Evolutionary conservation across 129 eudicot genomes (phyloP), one percentile per base, ranked within the genome.

Genomic region (Ambrosia artemisiifolia): DNA sequence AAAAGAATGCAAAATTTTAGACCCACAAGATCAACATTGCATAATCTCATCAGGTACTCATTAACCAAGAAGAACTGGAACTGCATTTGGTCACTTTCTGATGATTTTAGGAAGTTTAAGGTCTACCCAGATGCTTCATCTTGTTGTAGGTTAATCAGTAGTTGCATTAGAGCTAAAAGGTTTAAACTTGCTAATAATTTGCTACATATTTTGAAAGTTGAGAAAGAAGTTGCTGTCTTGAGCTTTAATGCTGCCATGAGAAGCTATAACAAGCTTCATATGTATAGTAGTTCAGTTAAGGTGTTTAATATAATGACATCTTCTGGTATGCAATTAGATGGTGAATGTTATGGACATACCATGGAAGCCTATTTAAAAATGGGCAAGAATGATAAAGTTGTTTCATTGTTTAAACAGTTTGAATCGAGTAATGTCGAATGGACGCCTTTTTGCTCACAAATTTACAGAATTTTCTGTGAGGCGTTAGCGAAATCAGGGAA

Each of bases 191-290:
- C 80, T 53, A 69, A 84, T 75, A 70, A 65, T 54, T 65, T 90
- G 33, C 79, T 94, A 14, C 74, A 84, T 7, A 38, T 85, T 44
- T 74, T 86, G 20, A 77, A 71, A 76, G 12, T 11, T 38, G 86
- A 86, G 57, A 53, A 72, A 75, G 78, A 75, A 42, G 75, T 85
- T 67, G 85, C 90, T 46, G 78, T 82, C 75, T 69, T 69, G 66
- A 89, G 86, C 30, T 84, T 84, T 46, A 87, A 85, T 72, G 65
- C 89, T 3, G 97, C 98, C 17, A 83, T 94, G 85, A 86, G 80
- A 79, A 88, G 93, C 50, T 94, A 80, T 79, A 94, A 94, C 57
- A 87, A 90, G 86, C 80, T 94, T 82, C 98, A 94, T 83, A 90
- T 94, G 98, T 90, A 90, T 63, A 77, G 88, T 65, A 83, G 86